Conservation (phyloP, 352 stramenopile genomes). For the Pythium diclinum region DNA sequence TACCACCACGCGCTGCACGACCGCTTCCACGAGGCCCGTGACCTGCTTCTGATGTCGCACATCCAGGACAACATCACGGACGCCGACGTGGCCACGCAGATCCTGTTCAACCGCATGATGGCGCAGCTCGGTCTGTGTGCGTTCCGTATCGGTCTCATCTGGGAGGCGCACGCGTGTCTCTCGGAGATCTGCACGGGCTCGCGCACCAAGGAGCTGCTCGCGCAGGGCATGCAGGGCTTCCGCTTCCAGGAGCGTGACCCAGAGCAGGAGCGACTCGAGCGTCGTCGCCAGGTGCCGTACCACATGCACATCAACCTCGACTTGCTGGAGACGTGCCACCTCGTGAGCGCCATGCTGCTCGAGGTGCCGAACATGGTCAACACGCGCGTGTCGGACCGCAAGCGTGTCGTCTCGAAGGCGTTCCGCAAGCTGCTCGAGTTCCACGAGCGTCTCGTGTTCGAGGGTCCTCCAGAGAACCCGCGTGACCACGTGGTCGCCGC, state of each 20-base stretch:
- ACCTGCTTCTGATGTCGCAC: slow-evolving; percentile 98
- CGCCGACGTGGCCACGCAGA: slow-evolving; percentile 94
- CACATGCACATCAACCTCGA: slow-evolving; percentile 99
- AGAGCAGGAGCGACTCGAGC: slow-evolving; percentile 97
- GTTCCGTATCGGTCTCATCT: slow-evolving; percentile 95
- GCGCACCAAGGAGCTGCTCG: slow-evolving; percentile 95
- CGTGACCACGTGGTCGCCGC: slow-evolving; percentile 96
- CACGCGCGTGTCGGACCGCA: slow-evolving; percentile 69
- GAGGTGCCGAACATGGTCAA: slow-evolving; percentile 98
- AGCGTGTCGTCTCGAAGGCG: slow-evolving; percentile 92
- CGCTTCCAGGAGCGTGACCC: slow-evolving; percentile 92
- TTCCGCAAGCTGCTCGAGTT: slow-evolving; percentile 93
- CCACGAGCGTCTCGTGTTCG: slow-evolving; percentile 93
- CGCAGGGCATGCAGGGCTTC: slow-evolving; percentile 93
- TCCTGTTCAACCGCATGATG: slow-evolving; percentile 97
- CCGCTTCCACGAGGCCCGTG: slow-evolving; percentile 97
- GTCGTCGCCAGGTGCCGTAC: slow-evolving; percentile 96
- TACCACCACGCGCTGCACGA: slow-evolving; percentile 98
- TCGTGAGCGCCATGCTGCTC: slow-evolving; percentile 98
- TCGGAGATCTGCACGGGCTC: slow-evolving; percentile 94
- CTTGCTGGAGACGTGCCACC: slow-evolving; percentile 96
- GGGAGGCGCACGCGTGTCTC: slow-evolving; percentile 96
- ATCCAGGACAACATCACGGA: slow-evolving; percentile 96
- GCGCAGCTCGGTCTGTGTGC: slow-evolving; percentile 93
- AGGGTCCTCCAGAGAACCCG: slow-evolving; percentile 96